These are phyloP conservation scores for Solanum neorickii DNA, from an alignment of 257 asterid genomes.

Conservation along the genomic window DNA sequence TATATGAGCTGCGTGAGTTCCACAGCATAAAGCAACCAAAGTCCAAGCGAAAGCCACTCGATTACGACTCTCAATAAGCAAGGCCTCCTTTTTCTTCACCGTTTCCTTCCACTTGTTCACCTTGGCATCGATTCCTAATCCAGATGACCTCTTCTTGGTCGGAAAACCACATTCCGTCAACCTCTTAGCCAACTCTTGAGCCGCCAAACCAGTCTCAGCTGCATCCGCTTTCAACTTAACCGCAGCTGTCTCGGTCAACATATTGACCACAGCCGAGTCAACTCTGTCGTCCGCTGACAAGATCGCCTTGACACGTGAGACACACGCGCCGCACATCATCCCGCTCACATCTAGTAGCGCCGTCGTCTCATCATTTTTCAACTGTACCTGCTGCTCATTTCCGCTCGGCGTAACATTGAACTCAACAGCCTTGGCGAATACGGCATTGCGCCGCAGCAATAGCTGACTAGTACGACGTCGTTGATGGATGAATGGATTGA, in stretches of 20 bases:
- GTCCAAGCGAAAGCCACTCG: conserved; percentile 93
- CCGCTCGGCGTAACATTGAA: conserved; percentile 7
- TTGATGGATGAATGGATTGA: conserved; percentile 3
- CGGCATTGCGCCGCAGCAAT: conserved; percentile 12
- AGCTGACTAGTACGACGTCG: conserved; percentile 18
- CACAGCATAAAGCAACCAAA: conserved; percentile 88
- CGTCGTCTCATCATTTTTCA: conserved; percentile 20
- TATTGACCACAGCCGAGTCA: conserved; percentile 76
- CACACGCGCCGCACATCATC: conserved; percentile 99
- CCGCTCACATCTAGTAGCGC: conserved; percentile 76
- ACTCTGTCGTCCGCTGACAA: conserved; percentile 70
- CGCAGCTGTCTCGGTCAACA: conserved; percentile 95
- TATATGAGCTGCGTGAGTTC: conserved; percentile 77
- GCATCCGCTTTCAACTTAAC: conserved; percentile 39
- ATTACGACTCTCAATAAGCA: conserved; percentile 64
- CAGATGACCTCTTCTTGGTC: conserved; percentile 62
- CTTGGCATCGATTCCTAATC: conserved; percentile 74
- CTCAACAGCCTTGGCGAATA: conserved; percentile 53
- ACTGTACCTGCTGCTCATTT: conserved; percentile 9
- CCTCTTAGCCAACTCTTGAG: conserved; percentile 56
- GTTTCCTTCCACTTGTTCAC: conserved; percentile 84
- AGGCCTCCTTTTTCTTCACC: conserved; percentile 70
- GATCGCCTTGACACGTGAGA: conserved; percentile 76
- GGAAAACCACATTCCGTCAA: conserved; percentile 80
- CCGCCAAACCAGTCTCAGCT: conserved; percentile 7